Conservation (phyloP, 345 rosid species). For the Eucalyptus cladocalyx region DNA sequence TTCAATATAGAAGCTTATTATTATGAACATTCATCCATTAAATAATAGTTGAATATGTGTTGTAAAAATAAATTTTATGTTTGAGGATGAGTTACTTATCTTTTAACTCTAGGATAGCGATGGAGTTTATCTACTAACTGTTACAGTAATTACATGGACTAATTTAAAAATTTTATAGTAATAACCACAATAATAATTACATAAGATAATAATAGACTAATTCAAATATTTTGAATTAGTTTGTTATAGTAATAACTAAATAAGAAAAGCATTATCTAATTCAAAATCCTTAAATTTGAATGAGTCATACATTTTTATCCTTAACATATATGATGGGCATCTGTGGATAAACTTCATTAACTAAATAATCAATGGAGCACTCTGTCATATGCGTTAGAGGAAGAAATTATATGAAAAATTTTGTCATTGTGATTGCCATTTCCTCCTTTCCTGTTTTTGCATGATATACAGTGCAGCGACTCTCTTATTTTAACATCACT, state of each 20-base stretch:
- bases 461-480: background rate
- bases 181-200: too few species aligned
- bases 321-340: background rate
- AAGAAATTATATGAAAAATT: background rate
- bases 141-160: too few species aligned
- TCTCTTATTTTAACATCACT: background rate
- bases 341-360: background rate
- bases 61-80: too few species aligned
- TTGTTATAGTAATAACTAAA: too few species aligned
- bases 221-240: too few species aligned
- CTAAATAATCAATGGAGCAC: background rate
- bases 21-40: background rate
- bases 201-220: too few species aligned
- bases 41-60: background rate
- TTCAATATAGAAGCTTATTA: background rate
- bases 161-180: too few species aligned
- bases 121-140: too few species aligned
- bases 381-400: background rate
- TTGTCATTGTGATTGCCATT: background rate
- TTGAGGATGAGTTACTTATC: too few species aligned
- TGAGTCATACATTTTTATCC: accelerated
- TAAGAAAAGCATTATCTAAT: too few species aligned
- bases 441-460: background rate
- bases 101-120: too few species aligned
- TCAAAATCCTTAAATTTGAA: too few species aligned